phyloP scores from a whole-genome alignment of 1,284 basidiomycete species.

The Pseudozyma flocculosa region DNA sequence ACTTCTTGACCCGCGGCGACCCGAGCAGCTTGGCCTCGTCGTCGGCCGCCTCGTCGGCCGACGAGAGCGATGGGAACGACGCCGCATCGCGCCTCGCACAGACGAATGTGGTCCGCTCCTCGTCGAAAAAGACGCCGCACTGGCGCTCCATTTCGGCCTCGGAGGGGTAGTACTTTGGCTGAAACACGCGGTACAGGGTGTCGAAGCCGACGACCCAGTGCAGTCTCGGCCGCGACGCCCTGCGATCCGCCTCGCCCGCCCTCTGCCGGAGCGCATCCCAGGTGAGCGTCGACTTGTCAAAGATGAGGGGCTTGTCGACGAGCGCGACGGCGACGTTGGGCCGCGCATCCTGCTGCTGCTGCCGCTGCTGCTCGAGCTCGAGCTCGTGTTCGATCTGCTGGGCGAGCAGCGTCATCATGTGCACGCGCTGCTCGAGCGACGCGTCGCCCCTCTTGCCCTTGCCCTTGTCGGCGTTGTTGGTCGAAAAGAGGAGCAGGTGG shows the following conservation, averaged over 20 bases:
- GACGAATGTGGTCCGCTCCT: slow-evolving; percentile 68
- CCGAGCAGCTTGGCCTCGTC: slow-evolving; percentile 23
- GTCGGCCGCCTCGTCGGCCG: background rate
- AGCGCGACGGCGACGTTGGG: slow-evolving; percentile 75
- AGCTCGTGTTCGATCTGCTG: slow-evolving; percentile 24
- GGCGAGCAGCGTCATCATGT: slow-evolving; percentile 58
- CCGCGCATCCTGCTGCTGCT: background rate
- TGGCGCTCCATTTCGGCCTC: slow-evolving; percentile 64
- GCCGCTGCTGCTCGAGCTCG: too few relatives aligned
- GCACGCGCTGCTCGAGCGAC: slow-evolving; percentile 41
- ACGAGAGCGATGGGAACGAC: slow-evolving; percentile 14
- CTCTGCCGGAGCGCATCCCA: slow-evolving; percentile 62
- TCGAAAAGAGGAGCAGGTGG: slow-evolving; percentile 77
- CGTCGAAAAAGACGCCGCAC: slow-evolving; percentile 66
- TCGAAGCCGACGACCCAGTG: slow-evolving; percentile 81
- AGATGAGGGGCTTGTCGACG: slow-evolving; percentile 84
- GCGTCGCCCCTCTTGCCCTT: slow-evolving; percentile 68
- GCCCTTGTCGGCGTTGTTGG: slow-evolving; percentile 84
- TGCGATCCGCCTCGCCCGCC: background rate
- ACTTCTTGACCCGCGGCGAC: slow-evolving; percentile 16
- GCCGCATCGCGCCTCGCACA: slow-evolving; percentile 32
- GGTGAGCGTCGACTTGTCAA: slow-evolving; percentile 70
- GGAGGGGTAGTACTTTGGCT: slow-evolving; percentile 72
- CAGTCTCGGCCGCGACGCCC: slow-evolving; percentile 52
- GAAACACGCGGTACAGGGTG: slow-evolving; percentile 81